Conservation (phyloP, 2,329 filamentous ascomycete species). For the Colletotrichum tropicale region DNA sequence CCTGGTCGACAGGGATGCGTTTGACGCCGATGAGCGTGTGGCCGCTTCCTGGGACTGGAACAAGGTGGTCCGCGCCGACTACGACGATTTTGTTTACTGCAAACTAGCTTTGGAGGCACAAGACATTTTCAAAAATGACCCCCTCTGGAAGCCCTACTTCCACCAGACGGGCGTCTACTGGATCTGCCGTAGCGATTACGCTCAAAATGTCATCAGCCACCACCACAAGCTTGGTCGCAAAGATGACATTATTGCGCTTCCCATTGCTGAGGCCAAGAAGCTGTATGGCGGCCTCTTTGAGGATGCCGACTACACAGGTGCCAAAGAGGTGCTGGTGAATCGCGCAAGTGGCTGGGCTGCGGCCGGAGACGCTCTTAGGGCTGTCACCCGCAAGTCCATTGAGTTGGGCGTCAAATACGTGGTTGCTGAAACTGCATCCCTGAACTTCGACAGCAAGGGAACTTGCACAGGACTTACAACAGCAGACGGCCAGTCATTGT, state of each 20-base stretch:
- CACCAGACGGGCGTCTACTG: slow-evolving; percentile 65
- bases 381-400: slow-evolving; percentile 56
- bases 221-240: slow-evolving; percentile 49
- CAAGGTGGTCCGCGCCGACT: slow-evolving; percentile 74
- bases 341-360: slow-evolving; percentile 67
- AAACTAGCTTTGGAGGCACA: slow-evolving; percentile 69
- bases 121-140: slow-evolving; percentile 62
- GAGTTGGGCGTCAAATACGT: slow-evolving; percentile 65
- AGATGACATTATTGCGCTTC: slow-evolving; percentile 45
- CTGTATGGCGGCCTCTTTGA: slow-evolving; percentile 64
- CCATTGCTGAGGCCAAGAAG: slow-evolving; percentile 49
- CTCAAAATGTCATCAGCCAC: slow-evolving; percentile 56
- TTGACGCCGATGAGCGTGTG: slow-evolving; percentile 48
- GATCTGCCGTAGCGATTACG: slow-evolving; percentile 56
- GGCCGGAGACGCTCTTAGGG: slow-evolving; percentile 61
- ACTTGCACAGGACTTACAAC: slow-evolving; percentile 54
- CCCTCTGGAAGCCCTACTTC: slow-evolving; percentile 61
- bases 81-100: slow-evolving; percentile 68
- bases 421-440: slow-evolving; percentile 50
- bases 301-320: slow-evolving; percentile 63
- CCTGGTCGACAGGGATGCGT: slow-evolving; percentile 61
- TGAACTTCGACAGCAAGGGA: slow-evolving; percentile 46
- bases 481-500: slow-evolving; percentile 44
- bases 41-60: slow-evolving; percentile 77
- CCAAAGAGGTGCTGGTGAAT: slow-evolving; percentile 65